These are phyloP conservation scores for Diaporthe destruens DNA, from an alignment of 2,329 filamentous ascomycete genomes.

Conservation along the genomic window DNA sequence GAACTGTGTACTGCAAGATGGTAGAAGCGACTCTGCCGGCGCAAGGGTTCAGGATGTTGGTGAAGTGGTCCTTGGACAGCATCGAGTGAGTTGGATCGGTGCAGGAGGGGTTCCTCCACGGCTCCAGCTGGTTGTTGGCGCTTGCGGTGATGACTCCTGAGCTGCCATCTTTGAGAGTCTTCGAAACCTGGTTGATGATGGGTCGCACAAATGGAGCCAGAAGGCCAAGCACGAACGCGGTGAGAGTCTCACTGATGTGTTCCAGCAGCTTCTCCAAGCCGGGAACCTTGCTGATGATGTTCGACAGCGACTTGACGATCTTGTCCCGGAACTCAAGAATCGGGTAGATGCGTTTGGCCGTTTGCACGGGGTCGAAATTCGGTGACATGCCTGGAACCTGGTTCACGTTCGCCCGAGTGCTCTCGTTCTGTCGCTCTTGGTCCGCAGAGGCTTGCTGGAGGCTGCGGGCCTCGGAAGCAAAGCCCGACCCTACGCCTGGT, in stretches of 20 bases:
- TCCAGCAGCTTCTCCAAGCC: slow-evolving; percentile 92
- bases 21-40: slow-evolving; percentile 80
- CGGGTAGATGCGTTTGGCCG: slow-evolving; percentile 87
- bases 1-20: slow-evolving; percentile 88
- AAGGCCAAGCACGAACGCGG: slow-evolving; percentile 90
- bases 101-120: slow-evolving; percentile 81
- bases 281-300: slow-evolving; percentile 90
- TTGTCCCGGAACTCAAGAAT: slow-evolving; percentile 95
- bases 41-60: slow-evolving; percentile 81
- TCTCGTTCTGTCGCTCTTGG: slow-evolving; percentile 69
- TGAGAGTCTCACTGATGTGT: slow-evolving; percentile 92
- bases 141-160: slow-evolving; percentile 77
- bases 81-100: slow-evolving; percentile 86
- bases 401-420: slow-evolving; percentile 62
- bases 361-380: slow-evolving; percentile 82
- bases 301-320: slow-evolving; percentile 88
- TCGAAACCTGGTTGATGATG: slow-evolving; percentile 88
- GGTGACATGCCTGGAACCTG: slow-evolving; percentile 80
- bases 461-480: slow-evolving; percentile 74
- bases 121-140: slow-evolving; percentile 81
- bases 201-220: slow-evolving; percentile 93
- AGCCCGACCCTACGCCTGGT: slow-evolving; percentile 75
- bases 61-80: slow-evolving; percentile 87
- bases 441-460: slow-evolving; percentile 72
- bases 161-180: slow-evolving; percentile 87